A percentile compares a stretch with the other conserved stretches of the same genome.
These are phyloP conservation scores for Trichophyton rubrum DNA, from an alignment of 2,329 filamentous ascomycete genomes.

Conservation along the genomic window DNA sequence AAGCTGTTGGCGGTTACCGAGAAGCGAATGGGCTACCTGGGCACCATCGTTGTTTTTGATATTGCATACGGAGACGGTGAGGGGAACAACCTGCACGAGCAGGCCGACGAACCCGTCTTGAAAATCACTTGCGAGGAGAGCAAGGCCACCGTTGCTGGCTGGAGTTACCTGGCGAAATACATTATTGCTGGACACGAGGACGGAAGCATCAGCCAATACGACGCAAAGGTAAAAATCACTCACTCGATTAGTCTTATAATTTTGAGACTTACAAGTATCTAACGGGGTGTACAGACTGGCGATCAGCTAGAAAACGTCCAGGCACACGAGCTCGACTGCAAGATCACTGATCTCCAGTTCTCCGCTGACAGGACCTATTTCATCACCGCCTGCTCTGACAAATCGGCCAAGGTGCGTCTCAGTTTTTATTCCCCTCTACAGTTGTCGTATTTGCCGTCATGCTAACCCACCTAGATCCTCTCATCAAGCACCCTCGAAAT, in stretches of 20 bases:
- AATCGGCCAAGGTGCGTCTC: slow-evolving; percentile 66
- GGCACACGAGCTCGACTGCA: slow-evolving; percentile 70
- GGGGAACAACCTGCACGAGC: slow-evolving; percentile 50
- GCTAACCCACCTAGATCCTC: slow-evolving; percentile 47
- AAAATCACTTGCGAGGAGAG: slow-evolving; percentile 88
- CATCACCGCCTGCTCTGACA: slow-evolving; percentile 97
- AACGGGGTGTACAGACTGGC: slow-evolving; percentile 46
- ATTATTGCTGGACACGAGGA: slow-evolving; percentile 98
- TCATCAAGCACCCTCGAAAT: slow-evolving; percentile 76
- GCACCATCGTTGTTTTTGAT: slow-evolving; percentile 85
- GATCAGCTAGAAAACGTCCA: slow-evolving; percentile 69
- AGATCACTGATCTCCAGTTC: slow-evolving; percentile 92
- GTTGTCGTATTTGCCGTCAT: no score
- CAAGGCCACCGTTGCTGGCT: slow-evolving; percentile 95
- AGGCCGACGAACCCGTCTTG: slow-evolving; percentile 69
- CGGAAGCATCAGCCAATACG: slow-evolving; percentile 79
- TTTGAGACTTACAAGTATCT: not conserved
- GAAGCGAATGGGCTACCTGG: slow-evolving; percentile 94
- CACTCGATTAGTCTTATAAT: not conserved
- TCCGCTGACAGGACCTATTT: slow-evolving; percentile 89
- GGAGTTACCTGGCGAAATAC: slow-evolving; percentile 87
- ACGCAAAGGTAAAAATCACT: slow-evolving; percentile 57
- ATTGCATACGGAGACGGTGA: slow-evolving; percentile 61
- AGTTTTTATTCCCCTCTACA: not conserved
- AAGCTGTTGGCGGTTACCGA: slow-evolving; percentile 89